Evolutionary conservation across 2,329 filamentous ascomycete species (phyloP).

Genomic region (Diplocarpon mali): DNA sequence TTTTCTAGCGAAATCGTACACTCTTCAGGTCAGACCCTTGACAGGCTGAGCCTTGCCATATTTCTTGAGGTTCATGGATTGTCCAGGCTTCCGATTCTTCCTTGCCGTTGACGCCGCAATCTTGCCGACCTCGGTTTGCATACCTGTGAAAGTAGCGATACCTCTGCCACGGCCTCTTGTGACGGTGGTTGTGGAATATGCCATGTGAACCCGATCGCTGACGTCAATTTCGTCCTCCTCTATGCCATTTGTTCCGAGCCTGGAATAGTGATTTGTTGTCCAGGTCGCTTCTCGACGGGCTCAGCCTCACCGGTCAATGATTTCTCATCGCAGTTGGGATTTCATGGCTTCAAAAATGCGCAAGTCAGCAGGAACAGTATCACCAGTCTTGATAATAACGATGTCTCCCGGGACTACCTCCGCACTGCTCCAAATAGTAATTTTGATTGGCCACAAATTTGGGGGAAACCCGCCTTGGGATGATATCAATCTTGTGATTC

Average conservation of each 20-base stretch:
- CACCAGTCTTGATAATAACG: slow-evolving; percentile 82
- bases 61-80: slow-evolving; percentile 35
- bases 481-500: slow-evolving; percentile 37
- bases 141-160: slow-evolving; percentile 42
- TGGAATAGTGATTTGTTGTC: slow-evolving; percentile 31
- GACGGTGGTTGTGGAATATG: slow-evolving; percentile 43
- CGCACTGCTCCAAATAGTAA: slow-evolving; percentile 19
- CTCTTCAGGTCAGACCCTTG: slow-evolving; percentile 37
- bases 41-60: slow-evolving; percentile 34
- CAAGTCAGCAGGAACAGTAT: slow-evolving; percentile 91
- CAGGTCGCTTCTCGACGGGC: slow-evolving; percentile 72
- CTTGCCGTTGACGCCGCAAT: slow-evolving; percentile 39
- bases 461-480: slow-evolving; percentile 18
- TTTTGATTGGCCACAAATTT: neutral
- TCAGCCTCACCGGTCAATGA: slow-evolving; percentile 98
- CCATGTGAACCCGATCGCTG: slow-evolving; percentile 43
- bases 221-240: slow-evolving; percentile 36
- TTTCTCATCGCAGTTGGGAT: slow-evolving; percentile 68
- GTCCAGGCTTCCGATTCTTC: slow-evolving; percentile 42
- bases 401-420: slow-evolving; percentile 67
- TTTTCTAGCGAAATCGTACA: slow-evolving; percentile 37
- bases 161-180: slow-evolving; percentile 43
- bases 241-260: slow-evolving; percentile 17
- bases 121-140: slow-evolving; percentile 46
- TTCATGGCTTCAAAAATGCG: slow-evolving; percentile 43